Percentiles rank a stretch among this genome's conserved stretches.
These are phyloP conservation scores for Babesia ovata DNA, from an alignment of 169 alveolate species.

Conservation along the genomic window DNA sequence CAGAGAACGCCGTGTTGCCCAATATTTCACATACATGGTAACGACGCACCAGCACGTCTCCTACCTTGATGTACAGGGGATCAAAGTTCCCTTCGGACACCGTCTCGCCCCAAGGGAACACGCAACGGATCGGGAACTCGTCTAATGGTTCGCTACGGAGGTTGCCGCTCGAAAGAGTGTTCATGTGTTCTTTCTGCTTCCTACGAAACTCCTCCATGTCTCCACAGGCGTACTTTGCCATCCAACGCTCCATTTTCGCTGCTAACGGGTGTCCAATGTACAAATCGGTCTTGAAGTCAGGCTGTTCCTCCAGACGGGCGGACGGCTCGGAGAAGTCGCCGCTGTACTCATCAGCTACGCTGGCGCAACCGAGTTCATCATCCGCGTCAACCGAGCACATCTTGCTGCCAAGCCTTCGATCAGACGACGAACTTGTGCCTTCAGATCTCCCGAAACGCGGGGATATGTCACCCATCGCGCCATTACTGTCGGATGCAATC, in stretches of 20 bases:
- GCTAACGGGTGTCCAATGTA: constrained; percentile 28
- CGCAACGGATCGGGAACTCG: constrained; percentile 50
- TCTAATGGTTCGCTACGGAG: constrained; percentile 1
- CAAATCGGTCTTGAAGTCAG: background rate
- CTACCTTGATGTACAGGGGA: constrained; percentile 35
- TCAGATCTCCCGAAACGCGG: constrained; percentile 1
- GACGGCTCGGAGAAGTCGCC: constrained; percentile 5
- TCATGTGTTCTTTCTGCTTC: constrained; percentile 45
- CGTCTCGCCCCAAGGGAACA: constrained; percentile 43
- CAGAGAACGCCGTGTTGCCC: constrained; percentile 59
- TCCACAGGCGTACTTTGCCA: constrained; percentile 44
- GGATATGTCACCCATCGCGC: background rate
- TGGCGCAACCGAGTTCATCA: constrained; percentile 58
- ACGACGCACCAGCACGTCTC: constrained; percentile 40
- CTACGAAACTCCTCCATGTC: constrained; percentile 54
- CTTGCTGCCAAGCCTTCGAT: background rate
- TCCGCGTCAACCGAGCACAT: constrained; percentile 30
- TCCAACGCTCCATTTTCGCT: constrained; percentile 46
- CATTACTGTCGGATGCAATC: background rate
- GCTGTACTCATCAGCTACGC: constrained; percentile 33
- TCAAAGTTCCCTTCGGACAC: constrained; percentile 55
- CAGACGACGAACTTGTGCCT: background rate
- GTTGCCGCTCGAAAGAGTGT: background rate
- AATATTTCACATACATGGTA: constrained; percentile 27
- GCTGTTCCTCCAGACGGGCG: constrained; percentile 10